A percentile compares a stretch with the other conserved stretches of the same genome.
These are phyloP conservation scores for Aspergillus diversus DNA, from an alignment of 495 filamentous ascomycete genomes.

Conservation along the genomic window DNA sequence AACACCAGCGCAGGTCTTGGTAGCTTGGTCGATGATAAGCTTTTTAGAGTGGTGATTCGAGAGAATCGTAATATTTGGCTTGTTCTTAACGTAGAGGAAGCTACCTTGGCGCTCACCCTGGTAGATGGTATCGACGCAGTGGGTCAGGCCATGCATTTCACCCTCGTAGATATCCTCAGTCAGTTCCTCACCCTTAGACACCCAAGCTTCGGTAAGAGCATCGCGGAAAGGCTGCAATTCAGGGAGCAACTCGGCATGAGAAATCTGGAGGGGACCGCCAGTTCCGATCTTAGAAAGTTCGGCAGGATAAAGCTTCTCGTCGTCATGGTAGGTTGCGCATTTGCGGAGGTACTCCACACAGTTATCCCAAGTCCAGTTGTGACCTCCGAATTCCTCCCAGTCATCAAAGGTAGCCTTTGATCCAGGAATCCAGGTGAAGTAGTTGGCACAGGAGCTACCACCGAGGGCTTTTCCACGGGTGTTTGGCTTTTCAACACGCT, in stretches of 20 bases:
- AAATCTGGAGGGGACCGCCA: conserved; percentile 56
- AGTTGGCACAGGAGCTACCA: conserved; percentile 55
- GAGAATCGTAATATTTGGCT: conserved; percentile 59
- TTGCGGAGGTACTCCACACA: conserved; percentile 57
- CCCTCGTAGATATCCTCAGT: conserved; percentile 61
- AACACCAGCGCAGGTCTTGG: conserved; percentile 35
- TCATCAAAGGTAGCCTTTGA: conserved; percentile 59
- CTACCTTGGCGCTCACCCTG: conserved; percentile 58
- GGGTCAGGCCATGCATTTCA: conserved; percentile 57
- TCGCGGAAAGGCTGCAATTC: conserved; percentile 60
- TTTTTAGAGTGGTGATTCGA: conserved; percentile 52
- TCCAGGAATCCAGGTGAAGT: conserved; percentile 61
- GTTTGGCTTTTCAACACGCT: conserved; percentile 65
- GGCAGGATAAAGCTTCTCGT: conserved; percentile 39
- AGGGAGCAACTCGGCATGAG: conserved; percentile 57
- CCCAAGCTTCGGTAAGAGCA: conserved; percentile 58
- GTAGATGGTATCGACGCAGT: conserved; percentile 61
- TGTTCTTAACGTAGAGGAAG: conserved; percentile 55
- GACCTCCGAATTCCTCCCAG: conserved; percentile 59
- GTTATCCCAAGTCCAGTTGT: conserved; percentile 61
- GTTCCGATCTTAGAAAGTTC: conserved; percentile 53
- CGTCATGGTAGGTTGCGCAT: conserved; percentile 60
- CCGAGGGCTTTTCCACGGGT: conserved; percentile 59
- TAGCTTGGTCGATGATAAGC: conserved; percentile 54
- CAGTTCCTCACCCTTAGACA: conserved; percentile 53